These are phyloP conservation scores for Austroboletus eburneus DNA, from an alignment of 768 basidiomycete species.

Conservation along the genomic window DNA sequence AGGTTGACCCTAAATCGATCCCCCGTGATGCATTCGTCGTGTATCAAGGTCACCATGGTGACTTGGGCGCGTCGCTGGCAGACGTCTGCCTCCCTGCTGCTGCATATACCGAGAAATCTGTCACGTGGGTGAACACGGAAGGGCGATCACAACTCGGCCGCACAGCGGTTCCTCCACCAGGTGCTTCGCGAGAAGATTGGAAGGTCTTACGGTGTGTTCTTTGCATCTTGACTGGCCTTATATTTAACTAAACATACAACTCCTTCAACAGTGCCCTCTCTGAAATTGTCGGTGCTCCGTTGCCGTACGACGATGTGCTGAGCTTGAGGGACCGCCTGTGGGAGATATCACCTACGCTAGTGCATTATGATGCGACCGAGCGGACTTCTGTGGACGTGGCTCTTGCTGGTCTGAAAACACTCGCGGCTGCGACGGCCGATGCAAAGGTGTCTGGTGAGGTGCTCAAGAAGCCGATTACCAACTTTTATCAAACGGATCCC, in stretches of 20 bases:
- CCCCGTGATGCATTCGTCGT: constrained; percentile 94
- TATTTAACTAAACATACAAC: background rate
- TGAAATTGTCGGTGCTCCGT: constrained; percentile 72
- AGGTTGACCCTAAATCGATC: constrained; percentile 82
- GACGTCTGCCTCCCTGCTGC: constrained; percentile 91
- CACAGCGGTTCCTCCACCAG: constrained; percentile 91
- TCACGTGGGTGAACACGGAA: constrained; percentile 97
- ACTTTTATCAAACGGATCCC: constrained; percentile 96
- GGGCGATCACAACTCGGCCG: constrained; percentile 88
- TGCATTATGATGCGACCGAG: constrained; percentile 82
- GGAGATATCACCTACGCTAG: constrained; percentile 90
- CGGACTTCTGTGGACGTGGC: constrained; percentile 69
- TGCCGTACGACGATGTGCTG: constrained; percentile 89
- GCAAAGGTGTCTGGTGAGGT: constrained; percentile 55
- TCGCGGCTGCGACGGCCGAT: constrained; percentile 48
- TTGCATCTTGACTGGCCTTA: background rate
- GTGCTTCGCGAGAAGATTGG: constrained; percentile 94
- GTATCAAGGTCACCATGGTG: constrained; percentile 98
- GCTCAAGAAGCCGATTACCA: constrained; percentile 77
- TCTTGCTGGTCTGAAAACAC: constrained; percentile 58
- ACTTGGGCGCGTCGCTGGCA: constrained; percentile 93
- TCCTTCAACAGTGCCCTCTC: constrained; percentile 65
- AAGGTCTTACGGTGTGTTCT: constrained; percentile 79
- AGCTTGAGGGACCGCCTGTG: constrained; percentile 88
- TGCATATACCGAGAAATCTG: constrained; percentile 90